phyloP scores from a whole-genome alignment of 108 stramenopile genomes.

The Chaetoceros tenuissimus region DNA sequence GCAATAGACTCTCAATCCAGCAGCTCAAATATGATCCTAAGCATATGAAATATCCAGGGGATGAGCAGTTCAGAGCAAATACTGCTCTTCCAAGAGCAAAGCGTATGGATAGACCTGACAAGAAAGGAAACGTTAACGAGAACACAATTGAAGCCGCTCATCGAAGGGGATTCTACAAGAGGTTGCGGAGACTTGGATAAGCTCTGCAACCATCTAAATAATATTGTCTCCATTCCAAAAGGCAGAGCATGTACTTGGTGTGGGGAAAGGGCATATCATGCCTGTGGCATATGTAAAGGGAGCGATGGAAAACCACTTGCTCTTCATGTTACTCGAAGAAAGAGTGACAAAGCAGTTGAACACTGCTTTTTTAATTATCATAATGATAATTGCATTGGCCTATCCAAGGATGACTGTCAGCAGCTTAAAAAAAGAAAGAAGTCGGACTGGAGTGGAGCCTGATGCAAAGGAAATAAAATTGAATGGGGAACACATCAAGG shows the following conservation, averaged over 20 bases:
- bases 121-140: not conserved
- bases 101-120: not conserved
- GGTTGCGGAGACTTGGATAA: not conserved
- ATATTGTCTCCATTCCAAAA: not conserved
- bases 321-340: not conserved
- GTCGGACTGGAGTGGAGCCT: not conserved
- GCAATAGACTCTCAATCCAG: not conserved
- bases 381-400: not conserved
- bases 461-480: not conserved
- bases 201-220: not conserved
- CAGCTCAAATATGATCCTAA: conserved; percentile 1
- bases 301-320: not conserved
- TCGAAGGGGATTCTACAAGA: not conserved
- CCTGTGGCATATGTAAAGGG: not conserved
- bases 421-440: not conserved
- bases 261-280: not conserved
- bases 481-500: not conserved
- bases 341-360: not conserved
- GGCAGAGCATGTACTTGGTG: not conserved
- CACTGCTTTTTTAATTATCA: not conserved
- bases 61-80: not conserved
- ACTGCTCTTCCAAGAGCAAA: not conserved
- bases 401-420: not conserved
- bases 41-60: not conserved
- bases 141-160: not conserved